Percentiles rank a stretch among this genome's conserved stretches.
Conservation (phyloP, 495 filamentous ascomycete species). For the Lepraria neglecta region DNA sequence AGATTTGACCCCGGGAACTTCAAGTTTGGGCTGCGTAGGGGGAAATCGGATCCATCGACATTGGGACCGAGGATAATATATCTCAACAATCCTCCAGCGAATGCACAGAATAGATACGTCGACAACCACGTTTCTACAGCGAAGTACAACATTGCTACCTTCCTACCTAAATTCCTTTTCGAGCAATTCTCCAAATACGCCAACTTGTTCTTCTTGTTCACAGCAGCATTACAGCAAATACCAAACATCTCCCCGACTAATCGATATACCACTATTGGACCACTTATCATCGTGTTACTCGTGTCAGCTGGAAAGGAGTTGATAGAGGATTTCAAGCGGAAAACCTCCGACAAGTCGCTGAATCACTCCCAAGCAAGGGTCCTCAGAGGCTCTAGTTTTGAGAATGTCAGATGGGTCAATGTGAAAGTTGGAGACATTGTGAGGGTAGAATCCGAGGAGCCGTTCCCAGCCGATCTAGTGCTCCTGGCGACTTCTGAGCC, state of each 20-base stretch:
- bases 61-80: constrained; percentile 89
- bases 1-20: constrained; percentile 65
- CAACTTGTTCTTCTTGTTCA: constrained; percentile 99
- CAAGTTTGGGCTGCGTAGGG: constrained; percentile 88
- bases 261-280: constrained; percentile 90
- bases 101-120: constrained; percentile 77
- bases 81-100: constrained; percentile 95
- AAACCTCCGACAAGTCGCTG: constrained; percentile 75
- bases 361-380: constrained; percentile 86
- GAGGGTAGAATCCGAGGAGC: constrained; percentile 88
- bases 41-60: constrained; percentile 80
- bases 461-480: constrained; percentile 92
- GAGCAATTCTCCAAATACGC: constrained; percentile 99
- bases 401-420: constrained; percentile 86
- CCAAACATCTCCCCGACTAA: constrained; percentile 93
- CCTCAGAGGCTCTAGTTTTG: constrained; percentile 75
- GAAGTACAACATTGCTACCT: constrained; percentile 96
- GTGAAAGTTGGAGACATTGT: constrained; percentile 92
- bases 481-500: constrained; percentile 92
- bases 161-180: constrained; percentile 94
- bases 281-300: constrained; percentile 77
- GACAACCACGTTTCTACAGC: constrained; percentile 96
- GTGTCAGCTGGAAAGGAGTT: constrained; percentile 94
- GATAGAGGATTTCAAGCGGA: constrained; percentile 89
- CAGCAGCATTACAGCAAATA: constrained; percentile 90